Evolutionary conservation across 805 yeast species (phyloP).

Genomic region (Yamadazyma scolyti): DNA sequence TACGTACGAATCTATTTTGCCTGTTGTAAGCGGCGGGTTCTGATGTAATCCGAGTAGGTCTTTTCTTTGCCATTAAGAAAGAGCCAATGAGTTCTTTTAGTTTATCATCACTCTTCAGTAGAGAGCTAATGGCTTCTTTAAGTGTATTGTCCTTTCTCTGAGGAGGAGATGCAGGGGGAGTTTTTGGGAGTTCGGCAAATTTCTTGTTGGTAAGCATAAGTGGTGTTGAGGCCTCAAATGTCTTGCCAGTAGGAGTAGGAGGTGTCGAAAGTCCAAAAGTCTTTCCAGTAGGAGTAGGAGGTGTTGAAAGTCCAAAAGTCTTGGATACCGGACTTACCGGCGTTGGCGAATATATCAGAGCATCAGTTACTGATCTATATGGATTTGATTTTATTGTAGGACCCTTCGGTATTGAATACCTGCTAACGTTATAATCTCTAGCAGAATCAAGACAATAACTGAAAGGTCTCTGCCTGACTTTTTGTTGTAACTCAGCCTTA

Average conservation of each 20-base stretch:
- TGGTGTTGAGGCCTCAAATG: slow-evolving; percentile 1
- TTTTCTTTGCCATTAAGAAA: too few species aligned
- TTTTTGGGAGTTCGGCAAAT: neutral
- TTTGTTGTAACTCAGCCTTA: slow-evolving; percentile 14
- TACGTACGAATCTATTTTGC: too few species aligned
- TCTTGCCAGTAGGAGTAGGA: slow-evolving; percentile 1
- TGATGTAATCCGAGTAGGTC: too few species aligned
- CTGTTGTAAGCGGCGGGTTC: too few species aligned
- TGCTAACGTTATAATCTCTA: slow-evolving; percentile 16
- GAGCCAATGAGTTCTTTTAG: too few species aligned
- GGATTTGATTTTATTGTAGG: slow-evolving; percentile 3
- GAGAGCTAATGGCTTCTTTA: too few species aligned
- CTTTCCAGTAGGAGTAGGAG: neutral
- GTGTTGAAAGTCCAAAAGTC: too few species aligned
- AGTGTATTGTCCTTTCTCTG: too few species aligned
- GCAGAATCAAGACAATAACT: slow-evolving; percentile 23
- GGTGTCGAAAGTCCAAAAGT: slow-evolving; percentile 2
- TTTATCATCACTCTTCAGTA: too few species aligned
- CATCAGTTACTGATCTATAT: slow-evolving; percentile 1
- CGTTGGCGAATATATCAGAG: too few species aligned
- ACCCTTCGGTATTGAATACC: slow-evolving; percentile 1
- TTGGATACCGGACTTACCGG: too few species aligned
- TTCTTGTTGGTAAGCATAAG: neutral
- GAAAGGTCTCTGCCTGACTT: slow-evolving; percentile 24
- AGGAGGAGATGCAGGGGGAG: slow-evolving; percentile 2